Conservation (phyloP, 1,284 basidiomycete species). For the Cryptococcus sp. region DNA sequence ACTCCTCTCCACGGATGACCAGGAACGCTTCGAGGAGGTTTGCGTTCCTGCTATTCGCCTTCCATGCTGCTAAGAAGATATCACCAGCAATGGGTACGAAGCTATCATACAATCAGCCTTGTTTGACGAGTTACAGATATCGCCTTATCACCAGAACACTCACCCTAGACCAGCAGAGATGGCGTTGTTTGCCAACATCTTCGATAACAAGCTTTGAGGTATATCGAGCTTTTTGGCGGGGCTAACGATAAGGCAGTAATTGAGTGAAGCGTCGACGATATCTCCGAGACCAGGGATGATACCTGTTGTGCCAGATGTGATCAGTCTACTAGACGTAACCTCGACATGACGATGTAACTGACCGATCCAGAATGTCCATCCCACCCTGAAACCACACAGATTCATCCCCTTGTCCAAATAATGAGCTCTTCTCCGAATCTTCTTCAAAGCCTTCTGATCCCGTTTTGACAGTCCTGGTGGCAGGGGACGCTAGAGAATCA, state of each 20-base stretch:
- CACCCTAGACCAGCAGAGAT: constrained; percentile 68
- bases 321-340: no score
- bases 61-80: constrained; percentile 70
- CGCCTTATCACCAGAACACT: constrained; percentile 4
- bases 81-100: constrained; percentile 79
- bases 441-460: constrained; percentile 73
- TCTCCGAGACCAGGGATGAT: constrained; percentile 51
- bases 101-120: constrained; percentile 11
- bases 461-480: constrained; percentile 76
- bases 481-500: constrained; percentile 62
- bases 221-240: constrained; percentile 67
- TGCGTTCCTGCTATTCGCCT: constrained; percentile 89
- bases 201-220: constrained; percentile 66
- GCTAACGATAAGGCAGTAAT: constrained; percentile 75
- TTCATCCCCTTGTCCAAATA: constrained; percentile 88
- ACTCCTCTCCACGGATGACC: constrained; percentile 44
- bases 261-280: constrained; percentile 53
- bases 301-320: constrained; percentile 22
- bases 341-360: constrained; percentile 22
- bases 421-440: constrained; percentile 76
- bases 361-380: constrained; percentile 78
- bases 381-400: constrained; percentile 80
- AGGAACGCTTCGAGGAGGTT: constrained; percentile 50
- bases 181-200: constrained; percentile 79
- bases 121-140: neutral